Base-by-base conservation (phyloP, 192 early-diverging fungal species). In the Umbelopsis sp. region DNA sequence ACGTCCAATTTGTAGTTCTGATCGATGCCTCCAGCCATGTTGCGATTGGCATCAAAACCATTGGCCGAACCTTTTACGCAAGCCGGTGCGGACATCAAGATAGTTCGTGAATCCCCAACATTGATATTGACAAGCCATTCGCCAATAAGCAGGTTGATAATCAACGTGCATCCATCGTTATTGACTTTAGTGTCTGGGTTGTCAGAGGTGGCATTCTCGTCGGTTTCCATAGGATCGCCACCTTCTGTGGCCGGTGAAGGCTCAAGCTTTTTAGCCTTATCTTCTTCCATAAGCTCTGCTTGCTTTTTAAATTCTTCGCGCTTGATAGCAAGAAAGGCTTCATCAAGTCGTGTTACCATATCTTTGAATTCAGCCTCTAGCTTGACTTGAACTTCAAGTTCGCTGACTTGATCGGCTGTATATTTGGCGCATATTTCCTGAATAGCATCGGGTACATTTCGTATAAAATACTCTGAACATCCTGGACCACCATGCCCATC, bases 401-500 rank as follows among this genome's bases (percentile, higher is more conserved):
- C 50, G 22, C 74, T 76, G 8, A 84, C 44, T 37, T 81, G 72
- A 3, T 68, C 23, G 1, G 72, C 66, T 10, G 76, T 69, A 68
- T 84, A 86, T 25, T 76, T 46, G 3, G 53, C 73, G 61, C 82
- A 68, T n/a, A 88, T 67, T n/a, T 76, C 71, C 27, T 88, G 77
- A 11, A 88, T 65, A 11, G 80, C 80, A 8, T 53, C 50, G 0
- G 86, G 84, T 69, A 86, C 73, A 3, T 79, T 74, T 47, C 70
- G 64, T 6, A 82, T 80, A 71, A 88, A 84, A 68, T 77, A 88
- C 18, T 77, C 75, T 3, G 86, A 82, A 33, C 86, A 88, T 3
- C 80, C 82, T 7, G 79, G 73, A 12, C 86, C 86, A 47, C 86
- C 86, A 61, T 88, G 86, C 1, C 86, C 86, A 67, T 88, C 86